A percentile compares a stretch with the other conserved stretches of the same genome.
Evolutionary conservation across 805 yeast species (phyloP).

Genomic region (Kodamaea nitidulidarum): DNA sequence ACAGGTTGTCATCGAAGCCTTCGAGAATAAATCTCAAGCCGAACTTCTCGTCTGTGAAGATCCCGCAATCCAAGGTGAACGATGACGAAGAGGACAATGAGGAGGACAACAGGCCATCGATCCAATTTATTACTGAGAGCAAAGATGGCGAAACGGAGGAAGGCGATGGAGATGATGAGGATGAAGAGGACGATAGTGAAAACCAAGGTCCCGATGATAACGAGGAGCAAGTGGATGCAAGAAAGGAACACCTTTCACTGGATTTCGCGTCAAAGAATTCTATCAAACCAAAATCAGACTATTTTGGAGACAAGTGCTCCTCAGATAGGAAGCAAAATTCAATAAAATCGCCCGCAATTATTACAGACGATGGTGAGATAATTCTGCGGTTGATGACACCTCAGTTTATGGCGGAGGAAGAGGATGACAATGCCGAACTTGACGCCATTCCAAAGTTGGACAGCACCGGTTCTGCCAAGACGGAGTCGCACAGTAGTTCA

Average conservation of each 20-base stretch:
- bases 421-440: slow-evolving; percentile 7
- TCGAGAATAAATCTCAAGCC: slow-evolving; percentile 46
- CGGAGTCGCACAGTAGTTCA: slow-evolving; percentile 1
- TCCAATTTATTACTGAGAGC: slow-evolving; percentile 51
- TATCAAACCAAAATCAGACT: no score
- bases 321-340: slow-evolving; percentile 3
- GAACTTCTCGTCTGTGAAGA: slow-evolving; percentile 64
- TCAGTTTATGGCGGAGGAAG: slow-evolving; percentile 25
- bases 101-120: slow-evolving; percentile 47
- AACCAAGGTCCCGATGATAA: slow-evolving; percentile 8
- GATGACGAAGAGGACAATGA: slow-evolving; percentile 55
- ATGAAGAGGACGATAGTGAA: slow-evolving; percentile 14
- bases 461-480: background rate
- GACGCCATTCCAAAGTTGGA: slow-evolving; percentile 5
- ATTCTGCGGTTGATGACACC: slow-evolving; percentile 34
- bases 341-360: slow-evolving; percentile 30
- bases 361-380: slow-evolving; percentile 34
- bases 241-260: no score
- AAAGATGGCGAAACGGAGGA: slow-evolving; percentile 29
- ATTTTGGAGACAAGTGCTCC: background rate
- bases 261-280: no score
- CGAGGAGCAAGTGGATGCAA: slow-evolving; percentile 6
- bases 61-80: slow-evolving; percentile 63
- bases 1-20: slow-evolving; percentile 30
- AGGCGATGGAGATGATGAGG: slow-evolving; percentile 18